Evolutionary conservation across 164 flowering plant species (phyloP), one percentile per base, ranked within the genome.

Genomic region (Vitis amurensis): DNA sequence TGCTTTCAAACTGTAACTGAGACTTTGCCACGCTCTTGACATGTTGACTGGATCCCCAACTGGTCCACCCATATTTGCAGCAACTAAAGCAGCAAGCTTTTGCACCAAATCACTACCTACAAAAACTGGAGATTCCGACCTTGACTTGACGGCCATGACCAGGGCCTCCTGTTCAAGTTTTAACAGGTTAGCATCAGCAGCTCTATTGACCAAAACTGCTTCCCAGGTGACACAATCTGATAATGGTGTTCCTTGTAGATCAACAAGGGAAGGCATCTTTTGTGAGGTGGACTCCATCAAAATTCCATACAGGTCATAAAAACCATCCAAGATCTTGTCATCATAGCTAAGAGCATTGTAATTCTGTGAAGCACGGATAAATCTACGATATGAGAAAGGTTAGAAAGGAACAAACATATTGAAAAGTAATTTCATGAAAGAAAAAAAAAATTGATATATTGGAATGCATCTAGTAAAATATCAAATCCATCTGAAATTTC

Each of bases 261-360:
- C 98, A 73, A 90, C 80, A 59, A 95, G 89, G 50, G 94, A 90
- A 70, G 99, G 99, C 97, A 95, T 93, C 81, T 80, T 86, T 50
- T 85, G 88, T 31, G 91, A 83, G 61, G 82, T 74, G 56, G 90
- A 80, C 64, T 77, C 90, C 1, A 74, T 80, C 72, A 86, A 55
- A 55, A 90, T 73, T 63, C 97, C 99, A 79, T 90, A 91, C 17
- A 95, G 79, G 66, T 95, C 99, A 76, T 95, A 95, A 77, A 95
- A 95, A 49, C 99, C 99, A 82, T 95, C 99, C 84, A 92, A 64
- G 69, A 92, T 85, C 84, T 91, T 95, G 88, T 92, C 98, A 74
- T 91, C 98, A 72, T 90, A 95, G 82, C 88, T 73, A 69, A 95
- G 93, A 74, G 88, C 81, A 83, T 88, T 87, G 82, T 91, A 92